These are phyloP conservation scores for Trifolium fragiferum DNA, from an alignment of 306 rosid species.

Conservation along the genomic window DNA sequence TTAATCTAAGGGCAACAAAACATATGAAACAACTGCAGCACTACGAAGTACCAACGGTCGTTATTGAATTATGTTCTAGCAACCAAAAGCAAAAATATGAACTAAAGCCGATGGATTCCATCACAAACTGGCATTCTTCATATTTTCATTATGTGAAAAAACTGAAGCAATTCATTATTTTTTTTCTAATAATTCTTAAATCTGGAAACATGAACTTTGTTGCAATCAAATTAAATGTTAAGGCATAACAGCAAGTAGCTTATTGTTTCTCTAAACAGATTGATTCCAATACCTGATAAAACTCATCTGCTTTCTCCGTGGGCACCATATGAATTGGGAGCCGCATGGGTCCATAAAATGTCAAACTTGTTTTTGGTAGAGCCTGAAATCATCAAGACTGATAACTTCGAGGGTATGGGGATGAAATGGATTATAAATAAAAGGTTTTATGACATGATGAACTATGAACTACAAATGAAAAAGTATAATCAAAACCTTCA, in stretches of 20 bases:
- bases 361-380: conserved; percentile 79
- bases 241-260: conserved; percentile 9
- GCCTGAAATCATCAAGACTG: conserved; percentile 59
- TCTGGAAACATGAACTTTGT: conserved; percentile 4
- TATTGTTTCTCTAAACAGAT: conserved; percentile 29
- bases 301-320: conserved; percentile 75
- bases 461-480: neutral
- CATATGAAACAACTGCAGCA: neutral
- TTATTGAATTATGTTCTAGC: conserved; percentile 35
- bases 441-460: neutral
- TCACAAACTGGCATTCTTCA: conserved; percentile 12
- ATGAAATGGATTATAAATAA: conserved; percentile 10
- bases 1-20: conserved; percentile 6
- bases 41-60: conserved; percentile 8
- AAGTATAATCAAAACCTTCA: conserved; percentile 62
- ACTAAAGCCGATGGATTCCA: conserved; percentile 1
- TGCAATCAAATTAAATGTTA: neutral
- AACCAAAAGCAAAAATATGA: conserved; percentile 27
- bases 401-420: conserved; percentile 32
- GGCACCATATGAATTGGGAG: conserved; percentile 70
- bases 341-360: conserved; percentile 84
- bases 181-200: conserved; percentile 19
- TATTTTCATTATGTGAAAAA: neutral
- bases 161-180: conserved; percentile 2
- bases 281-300: conserved; percentile 67